Evolutionary conservation across 1,284 basidiomycete species (phyloP).

Genomic region (Ustilago nuda): DNA sequence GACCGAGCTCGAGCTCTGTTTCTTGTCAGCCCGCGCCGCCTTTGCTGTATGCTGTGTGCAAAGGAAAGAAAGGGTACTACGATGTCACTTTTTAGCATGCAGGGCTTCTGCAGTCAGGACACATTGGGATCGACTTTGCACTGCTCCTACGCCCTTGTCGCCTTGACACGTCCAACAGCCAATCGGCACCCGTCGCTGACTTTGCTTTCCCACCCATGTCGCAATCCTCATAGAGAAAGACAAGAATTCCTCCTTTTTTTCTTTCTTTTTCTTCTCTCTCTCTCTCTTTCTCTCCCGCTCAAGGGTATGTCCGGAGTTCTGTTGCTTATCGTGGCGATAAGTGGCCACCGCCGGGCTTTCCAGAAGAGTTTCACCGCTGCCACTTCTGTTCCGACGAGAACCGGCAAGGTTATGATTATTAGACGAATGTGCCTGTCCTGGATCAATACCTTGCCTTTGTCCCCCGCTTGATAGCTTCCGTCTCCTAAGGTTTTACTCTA

Average conservation of each 20-base stretch:
- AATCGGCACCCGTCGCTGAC: not conserved
- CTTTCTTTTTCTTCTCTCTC: not conserved
- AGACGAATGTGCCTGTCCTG: not conserved
- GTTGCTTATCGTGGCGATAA: not conserved
- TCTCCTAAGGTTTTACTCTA: not conserved
- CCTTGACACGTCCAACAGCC: not conserved
- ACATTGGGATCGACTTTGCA: conserved; percentile 1
- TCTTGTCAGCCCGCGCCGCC: not conserved
- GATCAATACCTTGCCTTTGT: not conserved
- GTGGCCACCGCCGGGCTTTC: not conserved
- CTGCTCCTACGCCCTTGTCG: not conserved
- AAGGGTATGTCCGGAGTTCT: not conserved
- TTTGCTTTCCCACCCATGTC: not conserved
- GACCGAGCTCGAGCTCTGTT: not conserved
- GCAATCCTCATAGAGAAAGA: not conserved
- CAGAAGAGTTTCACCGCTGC: not conserved
- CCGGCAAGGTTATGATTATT: not conserved
- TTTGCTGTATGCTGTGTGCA: no score
- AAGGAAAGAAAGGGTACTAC: not conserved
- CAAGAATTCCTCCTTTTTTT: not conserved
- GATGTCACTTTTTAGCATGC: not conserved
- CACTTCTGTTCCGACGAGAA: not conserved
- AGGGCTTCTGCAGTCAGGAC: not conserved
- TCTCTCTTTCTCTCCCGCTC: not conserved
- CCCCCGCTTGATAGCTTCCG: not conserved